Conservation (phyloP, 2,329 filamentous ascomycete genomes). For the Trematosphaeria pertusa region DNA sequence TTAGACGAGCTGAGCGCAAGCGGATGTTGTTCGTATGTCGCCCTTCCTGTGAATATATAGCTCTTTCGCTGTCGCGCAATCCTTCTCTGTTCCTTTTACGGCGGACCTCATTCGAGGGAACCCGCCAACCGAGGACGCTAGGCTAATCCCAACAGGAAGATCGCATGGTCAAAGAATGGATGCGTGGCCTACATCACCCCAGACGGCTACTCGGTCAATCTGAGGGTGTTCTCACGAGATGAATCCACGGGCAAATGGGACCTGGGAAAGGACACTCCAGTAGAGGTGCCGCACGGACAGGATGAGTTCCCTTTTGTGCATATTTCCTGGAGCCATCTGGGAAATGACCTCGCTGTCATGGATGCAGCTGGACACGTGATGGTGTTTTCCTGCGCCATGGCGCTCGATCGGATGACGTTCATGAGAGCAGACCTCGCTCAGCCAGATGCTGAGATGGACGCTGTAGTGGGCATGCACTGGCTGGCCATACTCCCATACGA, state of each 20-base stretch:
- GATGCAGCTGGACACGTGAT: slow-evolving; percentile 80
- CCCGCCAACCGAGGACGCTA: too few relatives aligned
- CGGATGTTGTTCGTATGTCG: slow-evolving; percentile 81
- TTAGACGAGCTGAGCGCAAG: slow-evolving; percentile 77
- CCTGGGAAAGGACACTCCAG: slow-evolving; percentile 73
- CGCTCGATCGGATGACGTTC: slow-evolving; percentile 74
- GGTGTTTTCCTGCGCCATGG: slow-evolving; percentile 74
- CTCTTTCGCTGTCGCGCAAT: too few relatives aligned
- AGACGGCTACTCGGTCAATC: slow-evolving; percentile 73
- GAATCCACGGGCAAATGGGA: slow-evolving; percentile 76
- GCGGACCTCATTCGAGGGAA: too few relatives aligned
- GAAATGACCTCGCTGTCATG: slow-evolving; percentile 81
- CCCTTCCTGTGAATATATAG: too few relatives aligned
- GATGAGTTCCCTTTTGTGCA: slow-evolving; percentile 76
- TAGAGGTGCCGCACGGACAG: slow-evolving; percentile 68
- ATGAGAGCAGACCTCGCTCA: slow-evolving; percentile 71
- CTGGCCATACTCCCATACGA: slow-evolving; percentile 59
- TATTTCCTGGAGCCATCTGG: slow-evolving; percentile 79
- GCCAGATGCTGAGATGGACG: slow-evolving; percentile 74
- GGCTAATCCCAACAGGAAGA: slow-evolving; percentile 67
- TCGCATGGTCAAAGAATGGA: slow-evolving; percentile 88
- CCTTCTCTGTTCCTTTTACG: too few relatives aligned
- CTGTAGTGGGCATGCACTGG: slow-evolving; percentile 88
- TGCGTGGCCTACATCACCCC: slow-evolving; percentile 81
- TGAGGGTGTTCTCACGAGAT: slow-evolving; percentile 75